phyloP scores from a whole-genome alignment of 208 protist species.

The Trypanosoma scelopori region DNA sequence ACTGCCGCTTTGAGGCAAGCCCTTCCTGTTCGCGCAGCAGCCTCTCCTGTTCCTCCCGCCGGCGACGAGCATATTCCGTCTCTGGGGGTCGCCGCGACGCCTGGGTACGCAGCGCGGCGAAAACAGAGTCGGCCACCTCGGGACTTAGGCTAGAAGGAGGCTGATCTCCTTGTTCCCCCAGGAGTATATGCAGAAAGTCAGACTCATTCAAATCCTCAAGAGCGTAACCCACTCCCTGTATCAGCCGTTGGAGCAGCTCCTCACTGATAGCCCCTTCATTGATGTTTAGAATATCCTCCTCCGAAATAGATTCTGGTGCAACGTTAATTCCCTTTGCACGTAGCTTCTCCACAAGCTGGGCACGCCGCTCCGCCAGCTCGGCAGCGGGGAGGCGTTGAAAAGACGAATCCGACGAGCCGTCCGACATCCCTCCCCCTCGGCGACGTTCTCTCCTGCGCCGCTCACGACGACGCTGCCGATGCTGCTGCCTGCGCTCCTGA shows the following conservation, averaged over 20 bases:
- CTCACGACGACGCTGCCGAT: background rate
- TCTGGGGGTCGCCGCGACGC: constrained; percentile 5
- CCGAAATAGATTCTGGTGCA: constrained; percentile 29
- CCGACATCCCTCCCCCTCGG: background rate
- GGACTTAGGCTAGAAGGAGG: constrained; percentile 36
- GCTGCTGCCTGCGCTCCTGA: background rate
- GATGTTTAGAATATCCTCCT: constrained; percentile 24
- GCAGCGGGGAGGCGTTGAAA: constrained; percentile 17
- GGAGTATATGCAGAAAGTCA: constrained; percentile 31
- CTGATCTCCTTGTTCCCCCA: constrained; percentile 34
- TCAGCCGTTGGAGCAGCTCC: constrained; percentile 50
- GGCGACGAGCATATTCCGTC: constrained; percentile 49
- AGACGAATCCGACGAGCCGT: background rate
- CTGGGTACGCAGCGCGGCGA: constrained; percentile 50
- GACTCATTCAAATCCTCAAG: constrained; percentile 1
- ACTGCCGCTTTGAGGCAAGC: background rate
- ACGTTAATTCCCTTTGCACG: constrained; percentile 48
- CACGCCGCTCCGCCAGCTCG: constrained; percentile 41
- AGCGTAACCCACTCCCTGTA: constrained; percentile 32
- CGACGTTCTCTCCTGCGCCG: background rate
- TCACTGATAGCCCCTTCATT: constrained; percentile 35
- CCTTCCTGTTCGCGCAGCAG: constrained; percentile 28
- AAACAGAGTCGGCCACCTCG: constrained; percentile 21
- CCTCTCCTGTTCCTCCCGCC: constrained; percentile 53
- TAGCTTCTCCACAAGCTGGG: constrained; percentile 43